Conservation (phyloP, 1,284 basidiomycete genomes). For the Ganoderma meredithae region DNA sequence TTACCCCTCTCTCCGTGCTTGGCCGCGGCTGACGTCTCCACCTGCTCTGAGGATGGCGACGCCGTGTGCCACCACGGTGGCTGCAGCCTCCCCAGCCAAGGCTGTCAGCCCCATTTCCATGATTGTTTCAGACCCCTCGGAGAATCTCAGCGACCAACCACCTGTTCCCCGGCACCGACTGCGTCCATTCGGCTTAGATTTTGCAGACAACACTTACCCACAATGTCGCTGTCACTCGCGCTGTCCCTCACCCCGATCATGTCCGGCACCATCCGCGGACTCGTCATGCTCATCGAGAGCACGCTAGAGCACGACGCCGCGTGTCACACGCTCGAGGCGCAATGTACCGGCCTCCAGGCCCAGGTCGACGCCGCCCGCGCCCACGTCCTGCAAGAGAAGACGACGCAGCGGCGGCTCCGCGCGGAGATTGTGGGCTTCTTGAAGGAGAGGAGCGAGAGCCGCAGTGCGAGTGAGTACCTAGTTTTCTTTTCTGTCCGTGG, state of each 20-base stretch:
- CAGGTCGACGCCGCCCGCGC: slow-evolving; percentile 26
- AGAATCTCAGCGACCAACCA: neutral
- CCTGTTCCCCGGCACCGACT: neutral
- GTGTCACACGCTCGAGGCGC: slow-evolving; percentile 28
- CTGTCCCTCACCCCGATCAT: slow-evolving; percentile 23
- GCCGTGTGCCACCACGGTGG: neutral
- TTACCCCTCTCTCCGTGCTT: neutral
- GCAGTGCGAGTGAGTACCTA: slow-evolving; percentile 17
- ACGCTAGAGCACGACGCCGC: slow-evolving; percentile 30
- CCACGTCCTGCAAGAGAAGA: slow-evolving; percentile 31
- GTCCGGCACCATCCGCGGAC: slow-evolving; percentile 24
- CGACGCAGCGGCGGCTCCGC: slow-evolving; percentile 29
- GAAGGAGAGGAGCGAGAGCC: slow-evolving; percentile 15
- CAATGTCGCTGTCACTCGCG: slow-evolving; percentile 18
- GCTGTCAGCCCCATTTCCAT: neutral
- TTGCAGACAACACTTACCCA: neutral
- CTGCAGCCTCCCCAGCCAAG: neutral
- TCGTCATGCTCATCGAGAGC: slow-evolving; percentile 32
- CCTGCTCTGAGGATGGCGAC: neutral
- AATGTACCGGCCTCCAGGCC: slow-evolving; percentile 27
- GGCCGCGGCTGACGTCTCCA: neutral
- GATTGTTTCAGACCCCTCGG: neutral
- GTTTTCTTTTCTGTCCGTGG: neutral
- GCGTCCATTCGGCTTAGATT: neutral
- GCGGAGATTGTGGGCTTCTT: slow-evolving; percentile 29